Percentiles rank a stretch among this genome's conserved stretches.
These are phyloP conservation scores for Talaromyces thailandensis DNA, from an alignment of 495 filamentous ascomycete species.

Conservation along the genomic window DNA sequence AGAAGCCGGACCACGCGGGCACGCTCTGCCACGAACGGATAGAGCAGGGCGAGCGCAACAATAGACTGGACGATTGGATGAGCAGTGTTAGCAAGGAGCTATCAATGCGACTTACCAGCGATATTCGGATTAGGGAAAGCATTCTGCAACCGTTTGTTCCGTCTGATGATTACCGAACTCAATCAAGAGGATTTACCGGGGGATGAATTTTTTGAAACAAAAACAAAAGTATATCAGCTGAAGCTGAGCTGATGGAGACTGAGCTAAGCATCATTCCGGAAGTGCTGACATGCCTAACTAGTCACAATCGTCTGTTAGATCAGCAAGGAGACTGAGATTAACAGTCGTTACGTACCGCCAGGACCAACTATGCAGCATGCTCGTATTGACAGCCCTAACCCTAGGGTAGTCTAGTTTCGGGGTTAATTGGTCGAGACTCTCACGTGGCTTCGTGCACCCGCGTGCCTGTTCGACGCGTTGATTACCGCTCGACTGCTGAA, in stretches of 20 bases:
- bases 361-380: too few species aligned
- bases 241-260: too few species aligned
- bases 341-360: too few species aligned
- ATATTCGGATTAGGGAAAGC: background rate
- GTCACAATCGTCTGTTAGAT: background rate
- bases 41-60: background rate
- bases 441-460: constrained; percentile 1
- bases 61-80: background rate
- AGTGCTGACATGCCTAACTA: background rate
- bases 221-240: background rate
- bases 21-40: background rate
- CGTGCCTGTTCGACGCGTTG: background rate
- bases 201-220: background rate
- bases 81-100: background rate
- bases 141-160: background rate
- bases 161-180: background rate
- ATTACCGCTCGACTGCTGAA: background rate
- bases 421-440: background rate
- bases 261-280: background rate
- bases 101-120: background rate
- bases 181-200: background rate
- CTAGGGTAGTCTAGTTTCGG: background rate
- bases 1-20: background rate
- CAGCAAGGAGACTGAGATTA: background rate
- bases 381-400: too few species aligned